These are phyloP conservation scores for Zalaria obscura DNA, from an alignment of 2,329 filamentous ascomycete species.

Conservation along the genomic window DNA sequence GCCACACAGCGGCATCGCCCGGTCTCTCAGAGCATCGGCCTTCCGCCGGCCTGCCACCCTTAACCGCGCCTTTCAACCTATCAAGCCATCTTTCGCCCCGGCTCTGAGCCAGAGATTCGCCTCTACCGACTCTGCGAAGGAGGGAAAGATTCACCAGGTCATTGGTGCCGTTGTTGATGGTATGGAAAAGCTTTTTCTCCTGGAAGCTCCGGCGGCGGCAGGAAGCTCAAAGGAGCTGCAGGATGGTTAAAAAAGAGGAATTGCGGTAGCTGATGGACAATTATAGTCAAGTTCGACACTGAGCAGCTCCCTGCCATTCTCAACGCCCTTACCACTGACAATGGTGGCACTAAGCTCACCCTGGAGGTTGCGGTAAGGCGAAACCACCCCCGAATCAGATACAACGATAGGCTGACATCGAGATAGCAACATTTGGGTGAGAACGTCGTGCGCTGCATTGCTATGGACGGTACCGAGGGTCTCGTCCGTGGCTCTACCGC, in stretches of 20 bases:
- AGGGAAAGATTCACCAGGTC: slow-evolving; percentile 63
- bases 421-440: slow-evolving; percentile 95
- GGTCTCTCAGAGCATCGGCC: slow-evolving; percentile 47
- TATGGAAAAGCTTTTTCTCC: slow-evolving; percentile 34
- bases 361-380: slow-evolving; percentile 85
- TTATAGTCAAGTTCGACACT: slow-evolving; percentile 85
- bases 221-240: background rate
- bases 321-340: slow-evolving; percentile 85
- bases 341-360: slow-evolving; percentile 86
- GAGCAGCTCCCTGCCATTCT: slow-evolving; percentile 93
- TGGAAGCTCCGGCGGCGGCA: slow-evolving; percentile 8
- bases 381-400: slow-evolving; percentile 12
- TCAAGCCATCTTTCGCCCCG: slow-evolving; percentile 43
- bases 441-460: slow-evolving; percentile 98
- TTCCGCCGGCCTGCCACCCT: slow-evolving; percentile 41
- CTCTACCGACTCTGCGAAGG: slow-evolving; percentile 39
- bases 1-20: slow-evolving; percentile 46
- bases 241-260: background rate
- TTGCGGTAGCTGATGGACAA: slow-evolving; percentile 2
- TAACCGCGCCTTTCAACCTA: slow-evolving; percentile 42
- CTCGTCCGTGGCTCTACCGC: slow-evolving; percentile 83
- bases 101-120: slow-evolving; percentile 48
- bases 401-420: background rate
- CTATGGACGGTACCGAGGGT: slow-evolving; percentile 99
- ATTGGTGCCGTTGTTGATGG: slow-evolving; percentile 99